Percentiles rank a stretch among this genome's conserved stretches.
Evolutionary conservation across 1,139 yeast species (phyloP).

Genomic region (Suhomyces bribrorum): DNA sequence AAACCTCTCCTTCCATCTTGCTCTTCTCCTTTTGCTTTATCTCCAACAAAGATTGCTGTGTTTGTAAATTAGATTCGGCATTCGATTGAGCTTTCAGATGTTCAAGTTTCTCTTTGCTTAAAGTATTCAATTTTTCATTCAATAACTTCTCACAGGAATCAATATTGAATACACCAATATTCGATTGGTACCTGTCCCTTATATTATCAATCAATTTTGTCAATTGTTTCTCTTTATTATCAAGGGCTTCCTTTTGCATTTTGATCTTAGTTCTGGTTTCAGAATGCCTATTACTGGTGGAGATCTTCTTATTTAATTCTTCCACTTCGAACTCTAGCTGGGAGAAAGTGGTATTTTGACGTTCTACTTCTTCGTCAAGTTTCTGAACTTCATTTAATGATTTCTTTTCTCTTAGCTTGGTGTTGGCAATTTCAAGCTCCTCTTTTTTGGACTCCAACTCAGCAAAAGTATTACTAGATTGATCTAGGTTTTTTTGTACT

Average conservation of each 20-base stretch:
- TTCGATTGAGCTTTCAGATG: conserved; percentile 13
- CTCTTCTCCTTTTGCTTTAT: conserved; percentile 15
- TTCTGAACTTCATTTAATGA: conserved; percentile 28
- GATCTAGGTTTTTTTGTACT: conserved; percentile 37
- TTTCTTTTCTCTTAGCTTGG: conserved; percentile 30
- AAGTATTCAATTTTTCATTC: conserved; percentile 14
- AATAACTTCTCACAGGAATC: conserved; percentile 24
- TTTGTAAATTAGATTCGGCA: not conserved
- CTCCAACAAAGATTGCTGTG: conserved; percentile 15
- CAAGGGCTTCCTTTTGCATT: conserved; percentile 17
- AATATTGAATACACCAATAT: conserved; percentile 24
- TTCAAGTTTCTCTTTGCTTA: conserved; percentile 13
- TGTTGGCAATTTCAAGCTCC: conserved; percentile 36
- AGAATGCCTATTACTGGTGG: conserved; percentile 56
- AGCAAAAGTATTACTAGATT: conserved; percentile 42
- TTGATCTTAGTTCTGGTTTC: conserved; percentile 35
- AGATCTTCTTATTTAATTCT: conserved; percentile 50
- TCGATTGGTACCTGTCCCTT: conserved; percentile 16
- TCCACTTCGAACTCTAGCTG: conserved; percentile 58
- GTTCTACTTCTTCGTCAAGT: conserved; percentile 34
- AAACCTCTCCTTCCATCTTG: conserved; percentile 20
- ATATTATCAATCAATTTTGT: conserved; percentile 22
- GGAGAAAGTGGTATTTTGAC: conserved; percentile 39
- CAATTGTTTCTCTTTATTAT: conserved; percentile 20
- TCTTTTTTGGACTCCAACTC: conserved; percentile 37